Percentiles rank a stretch among this genome's conserved stretches.
phyloP scores from a whole-genome alignment of 2,329 filamentous ascomycete species.

The Beauveria sp. region DNA sequence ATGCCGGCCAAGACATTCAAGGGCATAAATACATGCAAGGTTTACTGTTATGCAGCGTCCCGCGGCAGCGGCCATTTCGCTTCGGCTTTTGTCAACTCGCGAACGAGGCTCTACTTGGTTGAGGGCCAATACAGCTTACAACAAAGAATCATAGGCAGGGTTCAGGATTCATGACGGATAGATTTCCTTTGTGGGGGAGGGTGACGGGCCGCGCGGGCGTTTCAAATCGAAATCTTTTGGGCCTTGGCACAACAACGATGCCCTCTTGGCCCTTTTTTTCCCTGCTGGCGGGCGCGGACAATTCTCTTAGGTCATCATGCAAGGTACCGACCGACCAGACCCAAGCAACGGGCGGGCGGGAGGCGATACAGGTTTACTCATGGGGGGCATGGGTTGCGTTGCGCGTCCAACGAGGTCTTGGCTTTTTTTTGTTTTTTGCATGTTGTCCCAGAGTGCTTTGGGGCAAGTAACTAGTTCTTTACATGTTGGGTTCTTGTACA shows the following conservation, averaged over 20 bases:
- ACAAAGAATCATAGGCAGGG: too few species aligned
- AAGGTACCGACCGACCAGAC: background rate
- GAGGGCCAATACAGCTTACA: too few species aligned
- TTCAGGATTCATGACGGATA: background rate
- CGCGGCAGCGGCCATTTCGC: background rate
- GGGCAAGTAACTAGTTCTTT: too few species aligned
- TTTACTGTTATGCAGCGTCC: background rate
- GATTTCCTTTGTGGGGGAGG: background rate
- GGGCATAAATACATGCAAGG: background rate
- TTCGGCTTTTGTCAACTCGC: background rate
- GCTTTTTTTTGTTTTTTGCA: too few species aligned
- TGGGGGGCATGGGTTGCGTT: background rate
- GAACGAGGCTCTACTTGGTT: background rate
- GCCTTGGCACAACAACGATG: background rate
- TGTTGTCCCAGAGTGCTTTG: too few species aligned
- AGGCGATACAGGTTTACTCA: background rate
- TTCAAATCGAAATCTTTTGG: background rate
- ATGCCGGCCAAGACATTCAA: background rate
- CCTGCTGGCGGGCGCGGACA: too few species aligned
- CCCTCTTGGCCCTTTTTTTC: background rate
- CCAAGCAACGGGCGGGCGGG: background rate
- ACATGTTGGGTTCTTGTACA: too few species aligned
- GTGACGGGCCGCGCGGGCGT: background rate
- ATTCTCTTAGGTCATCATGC: background rate
- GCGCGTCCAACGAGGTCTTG: background rate